These are phyloP conservation scores for Neonectria neomacrospora DNA, from an alignment of 2,329 filamentous ascomycete genomes.

Conservation along the genomic window DNA sequence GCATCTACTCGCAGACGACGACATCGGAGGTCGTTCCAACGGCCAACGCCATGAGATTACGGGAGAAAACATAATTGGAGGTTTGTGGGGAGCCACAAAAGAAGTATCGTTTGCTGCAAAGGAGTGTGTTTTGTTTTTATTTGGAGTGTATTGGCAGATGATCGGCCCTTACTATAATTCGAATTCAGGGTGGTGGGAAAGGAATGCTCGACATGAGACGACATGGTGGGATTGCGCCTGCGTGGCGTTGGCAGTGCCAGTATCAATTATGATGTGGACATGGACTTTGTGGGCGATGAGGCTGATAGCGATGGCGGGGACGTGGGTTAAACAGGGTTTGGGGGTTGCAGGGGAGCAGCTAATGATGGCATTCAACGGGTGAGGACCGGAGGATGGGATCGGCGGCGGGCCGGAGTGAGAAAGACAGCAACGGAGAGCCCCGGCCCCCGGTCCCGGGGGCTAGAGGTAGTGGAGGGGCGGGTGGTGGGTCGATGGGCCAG, in stretches of 20 bases:
- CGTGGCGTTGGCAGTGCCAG: conserved; percentile 44
- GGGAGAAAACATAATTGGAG: conserved; percentile 6
- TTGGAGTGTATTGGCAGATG: conserved; percentile 50
- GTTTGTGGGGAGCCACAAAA: conserved; percentile 27
- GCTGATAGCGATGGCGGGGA: conserved; percentile 34
- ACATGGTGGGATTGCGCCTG: conserved; percentile 41
- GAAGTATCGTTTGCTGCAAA: conserved; percentile 23
- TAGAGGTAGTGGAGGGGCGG: conserved; percentile 17
- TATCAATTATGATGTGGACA: conserved; percentile 38
- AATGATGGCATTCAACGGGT: conserved; percentile 29
- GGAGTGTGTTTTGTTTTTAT: conserved; percentile 25
- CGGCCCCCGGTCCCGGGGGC: conserved; percentile 38
- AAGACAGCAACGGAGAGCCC: conserved; percentile 37
- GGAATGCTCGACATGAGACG: conserved; percentile 37
- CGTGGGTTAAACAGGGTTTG: conserved; percentile 30
- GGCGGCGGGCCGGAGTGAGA: conserved; percentile 29
- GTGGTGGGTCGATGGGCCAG: conserved; percentile 9
- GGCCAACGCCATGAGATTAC: not conserved
- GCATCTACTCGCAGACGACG: conserved; percentile 41
- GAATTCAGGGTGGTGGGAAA: conserved; percentile 50
- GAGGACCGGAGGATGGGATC: conserved; percentile 13
- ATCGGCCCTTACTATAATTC: conserved; percentile 54
- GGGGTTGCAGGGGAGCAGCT: conserved; percentile 31
- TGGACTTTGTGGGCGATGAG: conserved; percentile 44
- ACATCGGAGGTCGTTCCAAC: conserved; percentile 46